These are phyloP conservation scores for Trametes coccinea DNA, from an alignment of 768 basidiomycete genomes.

Conservation along the genomic window DNA sequence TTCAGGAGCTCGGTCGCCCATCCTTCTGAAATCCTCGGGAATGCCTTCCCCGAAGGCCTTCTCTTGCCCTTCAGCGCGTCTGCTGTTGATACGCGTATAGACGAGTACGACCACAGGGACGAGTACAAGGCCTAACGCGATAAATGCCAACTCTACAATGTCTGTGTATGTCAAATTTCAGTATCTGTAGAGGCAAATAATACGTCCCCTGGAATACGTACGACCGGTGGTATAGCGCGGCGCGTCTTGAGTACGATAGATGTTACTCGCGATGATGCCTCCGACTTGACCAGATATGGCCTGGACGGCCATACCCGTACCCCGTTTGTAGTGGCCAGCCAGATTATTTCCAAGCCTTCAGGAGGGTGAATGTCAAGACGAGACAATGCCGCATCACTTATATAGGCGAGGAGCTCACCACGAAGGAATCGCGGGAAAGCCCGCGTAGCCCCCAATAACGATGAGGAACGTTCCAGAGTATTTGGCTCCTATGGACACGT, in stretches of 20 bases:
- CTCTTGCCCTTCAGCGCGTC: conserved; percentile 34
- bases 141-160: conserved; percentile 63
- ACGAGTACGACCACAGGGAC: conserved; percentile 47
- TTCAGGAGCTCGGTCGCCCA: conserved; percentile 64
- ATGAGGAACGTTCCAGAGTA: conserved; percentile 75
- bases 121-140: conserved; percentile 60
- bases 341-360: conserved; percentile 56
- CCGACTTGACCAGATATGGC: conserved; percentile 67
- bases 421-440: conserved; percentile 60
- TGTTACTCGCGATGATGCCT: conserved; percentile 63
- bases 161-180: conserved; percentile 37
- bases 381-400: neutral
- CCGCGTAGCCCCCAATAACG: conserved; percentile 62
- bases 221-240: conserved; percentile 66
- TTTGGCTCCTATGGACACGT: conserved; percentile 52
- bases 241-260: conserved; percentile 58
- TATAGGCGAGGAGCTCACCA: conserved; percentile 38
- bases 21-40: conserved; percentile 18
- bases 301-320: conserved; percentile 65
- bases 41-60: too few species aligned
- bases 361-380: neutral
- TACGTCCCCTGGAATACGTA: conserved; percentile 35
- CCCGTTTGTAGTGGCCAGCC: conserved; percentile 69
- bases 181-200: neutral
- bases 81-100: conserved; percentile 56